Conservation (phyloP, 2,329 filamentous ascomycete species). For the Malbranchea cinnamomea region DNA sequence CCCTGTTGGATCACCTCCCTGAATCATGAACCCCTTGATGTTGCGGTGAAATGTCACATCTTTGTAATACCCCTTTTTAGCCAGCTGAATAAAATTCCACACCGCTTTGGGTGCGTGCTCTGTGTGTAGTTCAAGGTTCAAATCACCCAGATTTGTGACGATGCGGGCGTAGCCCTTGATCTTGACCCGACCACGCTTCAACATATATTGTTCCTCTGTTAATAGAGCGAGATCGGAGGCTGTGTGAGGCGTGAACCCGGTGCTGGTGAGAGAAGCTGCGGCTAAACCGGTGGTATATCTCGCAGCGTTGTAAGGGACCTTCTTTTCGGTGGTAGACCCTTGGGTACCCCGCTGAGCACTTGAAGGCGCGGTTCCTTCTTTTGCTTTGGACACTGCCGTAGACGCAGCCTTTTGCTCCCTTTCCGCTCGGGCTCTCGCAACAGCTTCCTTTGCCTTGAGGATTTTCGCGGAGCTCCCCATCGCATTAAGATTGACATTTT, state of each 20-base stretch:
- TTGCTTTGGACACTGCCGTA: conserved; percentile 15
- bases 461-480: conserved; percentile 73
- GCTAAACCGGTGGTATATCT: conserved; percentile 80
- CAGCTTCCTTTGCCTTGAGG: conserved; percentile 76
- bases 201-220: conserved; percentile 91
- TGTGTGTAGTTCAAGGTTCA: conserved; percentile 80
- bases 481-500: conserved; percentile 62
- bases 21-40: conserved; percentile 94
- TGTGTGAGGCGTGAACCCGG: conserved; percentile 82
- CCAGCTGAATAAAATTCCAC: conserved; percentile 87
- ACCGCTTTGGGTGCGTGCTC: conserved; percentile 86
- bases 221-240: conserved; percentile 73
- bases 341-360: no score
- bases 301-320: conserved; percentile 64
- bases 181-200: conserved; percentile 78
- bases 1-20: conserved; percentile 86
- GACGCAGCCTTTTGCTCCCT: conserved; percentile 46
- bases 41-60: conserved; percentile 79
- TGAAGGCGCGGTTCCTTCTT: conserved; percentile 4
- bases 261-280: conserved; percentile 89
- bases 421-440: conserved; percentile 74
- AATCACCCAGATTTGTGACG: conserved; percentile 65
- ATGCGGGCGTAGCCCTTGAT: conserved; percentile 84
- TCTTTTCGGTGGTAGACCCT: conserved; percentile 18
- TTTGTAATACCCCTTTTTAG: conserved; percentile 81